Evolutionary conservation across 306 rosid species (phyloP).

Genomic region (Fragaria vesca): DNA sequence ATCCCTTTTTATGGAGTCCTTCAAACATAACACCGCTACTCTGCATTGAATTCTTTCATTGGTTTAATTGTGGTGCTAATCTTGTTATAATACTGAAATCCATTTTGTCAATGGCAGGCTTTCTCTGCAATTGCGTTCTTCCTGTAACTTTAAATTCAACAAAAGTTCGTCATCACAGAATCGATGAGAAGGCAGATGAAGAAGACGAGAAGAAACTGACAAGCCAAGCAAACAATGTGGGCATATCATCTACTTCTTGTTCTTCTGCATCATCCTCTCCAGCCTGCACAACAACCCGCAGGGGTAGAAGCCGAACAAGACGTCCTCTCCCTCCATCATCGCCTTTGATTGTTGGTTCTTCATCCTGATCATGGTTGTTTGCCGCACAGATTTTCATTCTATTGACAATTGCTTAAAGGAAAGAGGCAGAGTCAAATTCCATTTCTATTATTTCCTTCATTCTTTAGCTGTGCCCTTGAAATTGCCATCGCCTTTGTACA

Average conservation of each 20-base stretch:
- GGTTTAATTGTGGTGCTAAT: not conserved
- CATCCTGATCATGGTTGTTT: slow-evolving; percentile 43
- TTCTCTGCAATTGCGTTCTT: slow-evolving; percentile 84
- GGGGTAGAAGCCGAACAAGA: slow-evolving; percentile 86
- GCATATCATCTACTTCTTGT: slow-evolving; percentile 38
- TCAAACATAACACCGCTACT: not conserved
- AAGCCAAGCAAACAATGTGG: slow-evolving; percentile 33
- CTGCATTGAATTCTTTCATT: not conserved
- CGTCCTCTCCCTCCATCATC: slow-evolving; percentile 74
- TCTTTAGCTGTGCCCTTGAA: slow-evolving; percentile 10
- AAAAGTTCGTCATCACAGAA: slow-evolving; percentile 69
- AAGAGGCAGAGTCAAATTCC: slow-evolving; percentile 11
- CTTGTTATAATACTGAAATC: not conserved
- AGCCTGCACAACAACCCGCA: slow-evolving; percentile 36
- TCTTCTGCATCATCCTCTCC: slow-evolving; percentile 51
- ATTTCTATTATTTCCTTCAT: not conserved
- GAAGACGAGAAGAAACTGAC: slow-evolving; percentile 55
- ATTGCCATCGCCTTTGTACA: slow-evolving; percentile 18
- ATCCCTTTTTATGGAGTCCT: not conserved
- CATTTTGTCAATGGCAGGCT: slow-evolving; percentile 46
- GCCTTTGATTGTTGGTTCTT: slow-evolving; percentile 54
- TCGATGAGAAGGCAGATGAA: slow-evolving; percentile 60
- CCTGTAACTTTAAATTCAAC: slow-evolving; percentile 74
- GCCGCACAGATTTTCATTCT: not conserved
- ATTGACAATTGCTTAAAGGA: not conserved